phyloP scores from a whole-genome alignment of 805 yeast species.

The Lipomyces kockii region DNA sequence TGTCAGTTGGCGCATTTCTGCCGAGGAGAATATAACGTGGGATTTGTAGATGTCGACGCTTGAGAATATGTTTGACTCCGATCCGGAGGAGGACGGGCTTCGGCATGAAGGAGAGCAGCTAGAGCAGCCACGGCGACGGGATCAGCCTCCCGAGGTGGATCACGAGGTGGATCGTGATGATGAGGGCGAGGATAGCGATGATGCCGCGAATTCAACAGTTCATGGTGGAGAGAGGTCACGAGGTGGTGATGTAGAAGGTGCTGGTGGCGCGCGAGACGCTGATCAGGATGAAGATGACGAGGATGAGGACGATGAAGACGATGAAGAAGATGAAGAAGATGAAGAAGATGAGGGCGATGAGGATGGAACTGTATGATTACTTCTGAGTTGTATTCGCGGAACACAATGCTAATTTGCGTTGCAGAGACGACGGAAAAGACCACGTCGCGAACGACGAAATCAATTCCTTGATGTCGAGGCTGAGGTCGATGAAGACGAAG shows the following conservation, averaged over 20 bases:
- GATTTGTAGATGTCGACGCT: slow-evolving; percentile 28
- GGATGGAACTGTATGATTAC: slow-evolving; percentile 54
- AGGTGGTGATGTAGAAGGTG: slow-evolving; percentile 23
- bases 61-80: slow-evolving; percentile 36
- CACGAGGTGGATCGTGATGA: slow-evolving; percentile 7
- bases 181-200: slow-evolving; percentile 24
- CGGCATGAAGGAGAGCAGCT: slow-evolving; percentile 21
- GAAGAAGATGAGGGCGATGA: slow-evolving; percentile 97
- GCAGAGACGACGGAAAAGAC: slow-evolving; percentile 44
- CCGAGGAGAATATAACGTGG: neutral
- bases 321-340: slow-evolving; percentile 96
- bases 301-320: slow-evolving; percentile 61
- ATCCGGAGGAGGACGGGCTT: slow-evolving; percentile 27
- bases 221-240: slow-evolving; percentile 34
- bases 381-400: neutral
- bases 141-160: slow-evolving; percentile 7
- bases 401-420: neutral
- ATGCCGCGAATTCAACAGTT: slow-evolving; percentile 27
- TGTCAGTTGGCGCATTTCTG: neutral
- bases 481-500: slow-evolving; percentile 97
- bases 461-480: slow-evolving; percentile 98
- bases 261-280: slow-evolving; percentile 5
- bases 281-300: slow-evolving; percentile 16
- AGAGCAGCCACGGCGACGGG: slow-evolving; percentile 9
- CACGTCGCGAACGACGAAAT: slow-evolving; percentile 60